A percentile compares a stretch with the other conserved stretches of the same genome.
These are phyloP conservation scores for Candida glaebosa DNA, from an alignment of 805 yeast species.

Conservation along the genomic window DNA sequence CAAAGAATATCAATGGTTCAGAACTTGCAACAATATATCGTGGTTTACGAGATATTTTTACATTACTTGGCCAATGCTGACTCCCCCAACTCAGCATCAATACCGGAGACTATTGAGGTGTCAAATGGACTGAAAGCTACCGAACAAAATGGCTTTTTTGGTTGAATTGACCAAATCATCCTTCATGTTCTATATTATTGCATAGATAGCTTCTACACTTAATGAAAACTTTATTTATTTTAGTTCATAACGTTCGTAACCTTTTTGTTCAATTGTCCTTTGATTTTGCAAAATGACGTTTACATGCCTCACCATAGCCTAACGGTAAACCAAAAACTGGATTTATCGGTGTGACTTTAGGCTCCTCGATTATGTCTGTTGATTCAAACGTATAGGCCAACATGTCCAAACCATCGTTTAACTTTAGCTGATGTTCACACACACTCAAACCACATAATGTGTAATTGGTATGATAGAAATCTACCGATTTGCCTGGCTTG, in stretches of 20 bases:
- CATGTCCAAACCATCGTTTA: constrained; percentile 8
- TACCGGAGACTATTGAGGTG: not conserved
- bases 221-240: too few species aligned
- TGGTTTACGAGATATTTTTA: constrained; percentile 65
- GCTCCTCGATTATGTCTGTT: constrained; percentile 9
- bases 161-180: not conserved
- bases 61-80: constrained; percentile 13
- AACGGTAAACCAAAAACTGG: constrained; percentile 28
- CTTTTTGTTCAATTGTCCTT: not conserved
- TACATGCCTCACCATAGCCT: not conserved
- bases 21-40: constrained; percentile 66
- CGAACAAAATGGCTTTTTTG: not conserved
- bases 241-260: not conserved
- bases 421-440: constrained; percentile 43
- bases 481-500: constrained; percentile 79
- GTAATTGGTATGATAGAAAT: constrained; percentile 90
- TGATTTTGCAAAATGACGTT: not conserved
- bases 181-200: too few species aligned
- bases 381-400: constrained; percentile 18
- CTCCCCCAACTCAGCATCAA: not conserved
- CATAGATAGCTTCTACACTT: too few species aligned
- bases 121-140: not conserved
- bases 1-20: constrained; percentile 86
- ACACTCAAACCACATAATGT: constrained; percentile 70
- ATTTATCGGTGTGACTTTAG: constrained; percentile 17